phyloP scores from a whole-genome alignment of 2,329 filamentous ascomycete species.

The Colletotrichum paranaense region DNA sequence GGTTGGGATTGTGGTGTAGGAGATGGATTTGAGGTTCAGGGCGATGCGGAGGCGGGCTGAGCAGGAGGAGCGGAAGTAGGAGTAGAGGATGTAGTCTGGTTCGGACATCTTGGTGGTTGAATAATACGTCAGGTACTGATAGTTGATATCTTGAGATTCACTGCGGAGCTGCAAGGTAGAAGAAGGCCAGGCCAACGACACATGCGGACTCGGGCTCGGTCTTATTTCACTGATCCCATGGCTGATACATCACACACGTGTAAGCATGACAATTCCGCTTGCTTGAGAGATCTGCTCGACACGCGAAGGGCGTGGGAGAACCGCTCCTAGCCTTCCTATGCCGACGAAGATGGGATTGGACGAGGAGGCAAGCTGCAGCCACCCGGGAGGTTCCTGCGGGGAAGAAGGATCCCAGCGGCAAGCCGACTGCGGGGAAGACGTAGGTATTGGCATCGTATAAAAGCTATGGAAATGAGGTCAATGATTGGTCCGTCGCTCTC shows the following conservation, averaged over 20 bases:
- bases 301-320: neutral
- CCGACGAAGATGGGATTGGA: neutral
- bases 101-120: neutral
- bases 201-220: neutral
- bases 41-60: constrained; percentile 71
- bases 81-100: constrained; percentile 59
- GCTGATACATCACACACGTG: neutral
- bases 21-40: constrained; percentile 64
- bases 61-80: constrained; percentile 73
- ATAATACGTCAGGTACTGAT: neutral
- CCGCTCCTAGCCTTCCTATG: constrained; percentile 27
- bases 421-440: neutral
- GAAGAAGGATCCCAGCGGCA: constrained; percentile 21
- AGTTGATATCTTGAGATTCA: neutral
- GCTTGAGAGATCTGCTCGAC: neutral
- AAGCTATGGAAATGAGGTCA: neutral
- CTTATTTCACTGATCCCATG: neutral
- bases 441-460: neutral
- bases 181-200: neutral
- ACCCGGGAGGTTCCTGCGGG: constrained; percentile 22
- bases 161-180: neutral
- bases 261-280: neutral
- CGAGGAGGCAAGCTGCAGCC: neutral
- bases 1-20: constrained; percentile 58
- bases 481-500: neutral